Evolutionary conservation across 83 land plant species (phyloP).

Genomic region (Picea engelmannii): DNA sequence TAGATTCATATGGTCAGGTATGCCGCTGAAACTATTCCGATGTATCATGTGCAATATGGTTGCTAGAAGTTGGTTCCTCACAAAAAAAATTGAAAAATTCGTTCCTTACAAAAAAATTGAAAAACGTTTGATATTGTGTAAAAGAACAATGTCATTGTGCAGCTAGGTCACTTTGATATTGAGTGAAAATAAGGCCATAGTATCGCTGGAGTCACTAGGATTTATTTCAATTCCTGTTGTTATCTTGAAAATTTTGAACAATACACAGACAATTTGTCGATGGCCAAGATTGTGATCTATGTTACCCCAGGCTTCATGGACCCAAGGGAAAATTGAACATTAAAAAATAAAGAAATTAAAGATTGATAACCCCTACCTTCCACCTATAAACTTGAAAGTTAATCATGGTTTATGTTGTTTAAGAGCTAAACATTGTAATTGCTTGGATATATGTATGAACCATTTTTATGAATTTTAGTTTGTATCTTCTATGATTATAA

Average conservation of each 20-base stretch:
- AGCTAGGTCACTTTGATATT: not conserved
- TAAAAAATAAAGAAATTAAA: too few species aligned
- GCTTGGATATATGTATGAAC: too few species aligned
- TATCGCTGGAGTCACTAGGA: not conserved
- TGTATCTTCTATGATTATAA: too few species aligned
- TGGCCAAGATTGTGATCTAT: not conserved
- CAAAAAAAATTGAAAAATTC: too few species aligned
- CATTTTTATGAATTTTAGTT: too few species aligned
- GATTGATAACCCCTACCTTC: too few species aligned
- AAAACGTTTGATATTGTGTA: not conserved
- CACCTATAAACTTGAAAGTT: too few species aligned
- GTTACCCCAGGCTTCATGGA: too few species aligned
- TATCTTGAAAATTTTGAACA: too few species aligned
- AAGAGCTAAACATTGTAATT: too few species aligned
- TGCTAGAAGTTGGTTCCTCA: not conserved
- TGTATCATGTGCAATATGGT: not conserved
- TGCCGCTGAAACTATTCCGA: not conserved
- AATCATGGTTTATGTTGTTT: too few species aligned
- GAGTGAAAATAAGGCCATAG: not conserved
- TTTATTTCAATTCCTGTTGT: not conserved
- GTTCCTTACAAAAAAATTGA: not conserved
- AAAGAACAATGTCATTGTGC: not conserved
- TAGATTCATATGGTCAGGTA: constrained; percentile 90
- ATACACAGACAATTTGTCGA: not conserved
- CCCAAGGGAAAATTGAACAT: too few species aligned